Base-by-base conservation (phyloP, 208 protist species). In the Acanthamoeba castellanii region DNA sequence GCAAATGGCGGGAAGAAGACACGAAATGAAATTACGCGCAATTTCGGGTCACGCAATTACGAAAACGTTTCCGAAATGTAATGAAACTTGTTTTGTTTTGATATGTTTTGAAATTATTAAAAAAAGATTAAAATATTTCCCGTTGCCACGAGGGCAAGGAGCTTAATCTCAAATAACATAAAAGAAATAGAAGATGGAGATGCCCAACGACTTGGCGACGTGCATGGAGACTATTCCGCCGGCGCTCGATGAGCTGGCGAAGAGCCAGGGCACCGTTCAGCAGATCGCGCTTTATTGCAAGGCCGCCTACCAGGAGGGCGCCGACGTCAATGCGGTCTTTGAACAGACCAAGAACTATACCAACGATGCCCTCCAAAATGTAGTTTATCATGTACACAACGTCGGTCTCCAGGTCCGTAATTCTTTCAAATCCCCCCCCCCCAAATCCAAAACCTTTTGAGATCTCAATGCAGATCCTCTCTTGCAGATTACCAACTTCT, bases 331-430 rank as follows among this genome's bases (percentile, higher is more conserved):
- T n/a, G 85, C 85, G 0, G 85, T 92, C 30, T 92, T 92, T 42
- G 85, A 92, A 52, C 85, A 92, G 42, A 92, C 85, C 34, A 66
- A 72, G 30, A 74, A 66, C 32, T 92, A 92, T 32, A 92, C 55
- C 52, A 92, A 92, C 30, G 89, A 94, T 61, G 89, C 89, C 18
- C 89, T 94, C 50, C 66, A 94, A 59, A 94, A 94, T 50, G 89
- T 94, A 34, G 89, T 94, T 34, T 94, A 94, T 34, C 89, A 94
- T 94, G 89, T 94, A 57, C 89, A 94, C 70, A 94, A 82, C 66
- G 89, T 94, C n/a, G 89, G 89, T 9, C 70, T 94, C 32, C 89
- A 94, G 89, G 89, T 94, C 11, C 27, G 25, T 16, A 66, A 70
- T n/a, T 72, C 14, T 3, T 85, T 42, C 1, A 13, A 9, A n/a